A percentile compares a stretch with the other conserved stretches of the same genome.
Evolutionary conservation across 192 early-diverging fungal species (phyloP).

Genomic region (Linnemannia elongata): DNA sequence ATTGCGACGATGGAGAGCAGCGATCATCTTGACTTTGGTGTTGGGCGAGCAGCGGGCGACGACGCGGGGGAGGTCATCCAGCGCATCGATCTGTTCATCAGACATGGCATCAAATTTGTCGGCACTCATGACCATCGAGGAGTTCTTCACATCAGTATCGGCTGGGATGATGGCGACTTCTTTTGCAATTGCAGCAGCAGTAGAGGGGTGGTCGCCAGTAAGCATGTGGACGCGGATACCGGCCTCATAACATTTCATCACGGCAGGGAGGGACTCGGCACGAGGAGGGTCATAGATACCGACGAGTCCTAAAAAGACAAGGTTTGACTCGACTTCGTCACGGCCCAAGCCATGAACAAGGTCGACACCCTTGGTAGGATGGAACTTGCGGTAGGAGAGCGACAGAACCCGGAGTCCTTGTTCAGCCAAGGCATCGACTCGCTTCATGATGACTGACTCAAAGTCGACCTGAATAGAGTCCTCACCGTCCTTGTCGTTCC

Average conservation of each 20-base stretch:
- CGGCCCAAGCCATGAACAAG: slow-evolving; percentile 68
- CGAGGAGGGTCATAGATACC: slow-evolving; percentile 96
- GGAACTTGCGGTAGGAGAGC: slow-evolving; percentile 74
- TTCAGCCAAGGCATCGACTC: slow-evolving; percentile 66
- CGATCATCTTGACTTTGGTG: slow-evolving; percentile 97
- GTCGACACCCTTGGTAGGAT: slow-evolving; percentile 43
- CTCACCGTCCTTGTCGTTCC: slow-evolving; percentile 54
- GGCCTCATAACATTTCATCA: slow-evolving; percentile 85
- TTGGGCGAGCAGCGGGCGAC: slow-evolving; percentile 95
- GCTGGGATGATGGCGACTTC: slow-evolving; percentile 85
- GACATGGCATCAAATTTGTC: slow-evolving; percentile 87
- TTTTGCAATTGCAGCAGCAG: slow-evolving; percentile 92
- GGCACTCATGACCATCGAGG: slow-evolving; percentile 84
- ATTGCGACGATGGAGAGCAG: slow-evolving; percentile 82
- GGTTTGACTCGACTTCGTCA: slow-evolving; percentile 77
- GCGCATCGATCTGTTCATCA: slow-evolving; percentile 84
- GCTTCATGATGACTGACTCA: slow-evolving; percentile 73
- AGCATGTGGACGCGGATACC: slow-evolving; percentile 97
- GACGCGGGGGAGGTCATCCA: slow-evolving; percentile 86
- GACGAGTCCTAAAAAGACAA: slow-evolving; percentile 89
- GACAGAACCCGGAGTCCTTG: slow-evolving; percentile 80
- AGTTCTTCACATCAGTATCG: slow-evolving; percentile 45
- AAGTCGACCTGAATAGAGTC: slow-evolving; percentile 71
- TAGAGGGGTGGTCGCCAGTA: slow-evolving; percentile 92
- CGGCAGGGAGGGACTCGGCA: slow-evolving; percentile 73